Percentiles rank a stretch among this genome's conserved stretches.
Evolutionary conservation across 768 basidiomycete species (phyloP).

Genomic region (Leucosporidium yakuticum): DNA sequence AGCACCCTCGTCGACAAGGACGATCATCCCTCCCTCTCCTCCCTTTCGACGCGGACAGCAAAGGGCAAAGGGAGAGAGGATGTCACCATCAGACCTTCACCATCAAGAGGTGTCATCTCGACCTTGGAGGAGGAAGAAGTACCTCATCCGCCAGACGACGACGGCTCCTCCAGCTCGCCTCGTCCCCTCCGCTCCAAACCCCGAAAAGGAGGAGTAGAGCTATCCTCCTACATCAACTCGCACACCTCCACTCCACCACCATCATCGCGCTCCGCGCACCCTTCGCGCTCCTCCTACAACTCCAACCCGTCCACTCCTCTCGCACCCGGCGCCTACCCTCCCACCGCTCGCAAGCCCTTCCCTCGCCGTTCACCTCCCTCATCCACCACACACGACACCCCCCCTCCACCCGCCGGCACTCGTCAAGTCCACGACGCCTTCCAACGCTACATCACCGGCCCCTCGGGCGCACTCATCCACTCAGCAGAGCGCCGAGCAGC

Average conservation of each 20-base stretch:
- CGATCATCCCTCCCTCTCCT: neutral
- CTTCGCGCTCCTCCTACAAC: neutral
- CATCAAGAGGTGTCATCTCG: too few relatives aligned
- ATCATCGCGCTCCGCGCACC: neutral
- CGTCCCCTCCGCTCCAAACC: slow-evolving; percentile 7
- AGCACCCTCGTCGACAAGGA: slow-evolving; percentile 30
- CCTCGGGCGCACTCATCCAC: slow-evolving; percentile 19
- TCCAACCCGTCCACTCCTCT: slow-evolving; percentile 13
- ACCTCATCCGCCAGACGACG: slow-evolving; percentile 3
- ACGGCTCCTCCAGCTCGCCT: slow-evolving; percentile 23
- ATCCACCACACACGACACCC: neutral
- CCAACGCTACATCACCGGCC: slow-evolving; percentile 25
- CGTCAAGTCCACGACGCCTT: slow-evolving; percentile 28
- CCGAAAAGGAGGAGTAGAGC: slow-evolving; percentile 11
- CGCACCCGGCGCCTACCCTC: slow-evolving; percentile 25
- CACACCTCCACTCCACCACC: slow-evolving; percentile 6
- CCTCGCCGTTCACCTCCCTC: neutral
- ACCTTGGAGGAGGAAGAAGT: neutral
- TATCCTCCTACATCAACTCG: slow-evolving; percentile 24
- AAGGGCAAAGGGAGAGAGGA: neutral
- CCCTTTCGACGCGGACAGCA: neutral
- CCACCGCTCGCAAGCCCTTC: slow-evolving; percentile 12
- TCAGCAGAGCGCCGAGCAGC: slow-evolving; percentile 18
- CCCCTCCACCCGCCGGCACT: neutral
- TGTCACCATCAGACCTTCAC: neutral